Evolutionary conservation across 1,284 basidiomycete species (phyloP), one percentile per base, ranked within the genome.

Genomic region (Malassezia furfur): DNA sequence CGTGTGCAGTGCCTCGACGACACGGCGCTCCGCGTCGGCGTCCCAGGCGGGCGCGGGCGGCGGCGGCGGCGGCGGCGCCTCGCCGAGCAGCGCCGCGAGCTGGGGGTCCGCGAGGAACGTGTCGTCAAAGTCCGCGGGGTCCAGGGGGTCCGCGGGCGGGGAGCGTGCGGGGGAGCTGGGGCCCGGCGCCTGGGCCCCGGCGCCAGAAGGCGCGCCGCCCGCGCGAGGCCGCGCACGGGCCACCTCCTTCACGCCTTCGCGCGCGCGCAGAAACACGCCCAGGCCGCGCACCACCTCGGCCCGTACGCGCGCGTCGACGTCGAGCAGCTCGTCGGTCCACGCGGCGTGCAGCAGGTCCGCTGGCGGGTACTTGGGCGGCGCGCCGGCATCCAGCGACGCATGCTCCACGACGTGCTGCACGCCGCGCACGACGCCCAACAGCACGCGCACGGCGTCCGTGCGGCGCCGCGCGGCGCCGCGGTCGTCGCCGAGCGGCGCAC

Each of bases 271-370:
- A 70, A 87, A 85, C 0, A 80, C 79, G 52, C 84, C 81, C 1
- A 87, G 78, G 21, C 84, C 80, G 21, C 77, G 71, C 15, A 83
- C 78, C 15, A 85, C 79, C 66, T 85, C 82, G 5, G 78, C 66
- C 1, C 82, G 80, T 1, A 81, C 83, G 56, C 77, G 74, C 7
- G 77, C 73, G 60, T 81, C 80, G 30, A 78, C 75, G 1, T 79
- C 77, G 54, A 85, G 80, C 17, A 86, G 76, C 2, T 80, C 76
- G 1, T 78, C 77, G 0, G 84, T 80, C 84, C 85, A 86, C 38
- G 81, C 85, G 84, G 64, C 10, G 60, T 81, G 77, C 25, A 86
- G 74, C 5, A 89, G 77, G 19, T 75, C 76, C 0, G 83, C 79
- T 50, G 89, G 83, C 0, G 88, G 88, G 66, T 85, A 88, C 17